Evolutionary conservation across 768 basidiomycete genomes (phyloP).

Genomic region (Lentinula guzmanii): DNA sequence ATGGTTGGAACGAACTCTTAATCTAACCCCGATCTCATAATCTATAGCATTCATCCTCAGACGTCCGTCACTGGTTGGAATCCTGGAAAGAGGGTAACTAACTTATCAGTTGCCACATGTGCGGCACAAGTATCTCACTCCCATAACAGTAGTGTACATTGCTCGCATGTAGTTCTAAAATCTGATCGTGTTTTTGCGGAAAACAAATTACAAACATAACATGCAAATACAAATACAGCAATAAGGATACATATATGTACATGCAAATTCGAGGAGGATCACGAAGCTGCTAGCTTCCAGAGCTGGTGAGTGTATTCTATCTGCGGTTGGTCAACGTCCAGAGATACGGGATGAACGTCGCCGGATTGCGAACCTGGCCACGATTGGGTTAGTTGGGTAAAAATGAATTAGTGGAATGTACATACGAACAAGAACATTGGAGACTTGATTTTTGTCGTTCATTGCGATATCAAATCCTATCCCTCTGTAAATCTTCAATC

Average conservation of each 20-base stretch:
- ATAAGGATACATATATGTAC: neutral
- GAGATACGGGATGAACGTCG: constrained; percentile 36
- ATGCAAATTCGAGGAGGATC: neutral
- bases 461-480: constrained; percentile 67
- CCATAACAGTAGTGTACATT: neutral
- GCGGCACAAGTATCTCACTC: neutral
- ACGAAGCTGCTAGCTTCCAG: constrained; percentile 40
- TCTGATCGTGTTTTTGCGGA: neutral
- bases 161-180: neutral
- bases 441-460: constrained; percentile 40
- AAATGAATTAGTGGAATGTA: constrained; percentile 11
- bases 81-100: constrained; percentile 4
- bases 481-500: constrained; percentile 62
- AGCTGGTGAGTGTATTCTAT: constrained; percentile 32
- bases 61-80: constrained; percentile 1
- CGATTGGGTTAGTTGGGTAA: neutral
- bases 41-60: constrained; percentile 4
- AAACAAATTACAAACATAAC: neutral
- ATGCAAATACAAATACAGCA: neutral
- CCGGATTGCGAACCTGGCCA: constrained; percentile 42
- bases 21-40: neutral
- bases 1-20: neutral
- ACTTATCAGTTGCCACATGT: neutral
- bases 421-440: constrained; percentile 69
- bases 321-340: constrained; percentile 26